Conservation (phyloP, 2,329 filamentous ascomycete species). For the Lasiodiplodia sp. region DNA sequence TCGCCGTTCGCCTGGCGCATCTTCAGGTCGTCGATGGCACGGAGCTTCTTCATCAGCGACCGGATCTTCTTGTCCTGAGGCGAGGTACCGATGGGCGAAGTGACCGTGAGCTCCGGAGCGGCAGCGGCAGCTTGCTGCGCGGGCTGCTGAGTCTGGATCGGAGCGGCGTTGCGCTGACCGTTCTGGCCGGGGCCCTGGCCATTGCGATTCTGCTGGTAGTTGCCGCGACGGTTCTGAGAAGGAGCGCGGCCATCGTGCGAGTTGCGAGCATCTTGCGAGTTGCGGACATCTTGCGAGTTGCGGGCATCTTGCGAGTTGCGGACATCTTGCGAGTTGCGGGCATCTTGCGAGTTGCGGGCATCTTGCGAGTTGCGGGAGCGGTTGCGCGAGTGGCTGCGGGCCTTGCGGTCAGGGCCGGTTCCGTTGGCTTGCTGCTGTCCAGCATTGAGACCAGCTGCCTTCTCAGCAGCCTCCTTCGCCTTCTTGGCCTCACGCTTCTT, state of each 20-base stretch:
- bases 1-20: conserved; percentile 94
- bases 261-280: conserved; percentile 35
- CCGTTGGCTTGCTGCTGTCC: conserved; percentile 37
- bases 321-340: too few species aligned
- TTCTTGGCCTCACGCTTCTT: conserved; percentile 98
- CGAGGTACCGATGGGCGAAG: conserved; percentile 64
- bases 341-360: conserved; percentile 36
- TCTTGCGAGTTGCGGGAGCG: conserved; percentile 45
- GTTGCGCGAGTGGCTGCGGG: conserved; percentile 63
- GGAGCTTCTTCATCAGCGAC: conserved; percentile 93
- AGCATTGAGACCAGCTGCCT: conserved; percentile 44
- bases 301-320: conserved; percentile 11
- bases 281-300: conserved; percentile 12
- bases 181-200: background rate
- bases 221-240: conserved; percentile 26
- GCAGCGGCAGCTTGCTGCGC: conserved; percentile 17
- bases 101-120: conserved; percentile 61
- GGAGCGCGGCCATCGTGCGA: conserved; percentile 15
- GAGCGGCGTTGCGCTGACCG: conserved; percentile 25
- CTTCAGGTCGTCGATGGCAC: conserved; percentile 96
- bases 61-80: conserved; percentile 95
- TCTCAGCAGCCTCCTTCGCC: conserved; percentile 76
- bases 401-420: conserved; percentile 71
- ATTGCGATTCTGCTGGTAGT: conserved; percentile 18
- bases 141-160: conserved; percentile 44